Percentiles rank a stretch among this genome's conserved stretches.
Evolutionary conservation across 352 stramenopile genomes (phyloP).

Genomic region (Phytophthora fragariaefolia): DNA sequence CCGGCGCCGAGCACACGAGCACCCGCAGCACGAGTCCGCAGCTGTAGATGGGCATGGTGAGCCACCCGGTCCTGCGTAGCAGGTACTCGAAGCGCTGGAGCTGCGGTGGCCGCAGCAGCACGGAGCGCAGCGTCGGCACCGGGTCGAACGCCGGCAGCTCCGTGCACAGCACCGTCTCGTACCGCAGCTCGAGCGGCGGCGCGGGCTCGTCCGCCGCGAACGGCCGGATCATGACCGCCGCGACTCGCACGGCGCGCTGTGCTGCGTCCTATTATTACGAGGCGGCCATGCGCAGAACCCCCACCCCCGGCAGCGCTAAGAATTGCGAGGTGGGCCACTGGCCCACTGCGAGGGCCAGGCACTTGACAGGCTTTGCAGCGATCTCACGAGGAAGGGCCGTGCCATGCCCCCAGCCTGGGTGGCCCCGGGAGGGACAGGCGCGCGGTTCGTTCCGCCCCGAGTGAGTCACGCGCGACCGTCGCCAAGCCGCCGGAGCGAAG

Average conservation of each 20-base stretch:
- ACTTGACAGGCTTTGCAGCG: constrained; percentile 8
- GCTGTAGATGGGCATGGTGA: constrained; percentile 37
- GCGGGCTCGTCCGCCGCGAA: constrained; percentile 10
- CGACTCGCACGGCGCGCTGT: constrained; percentile 6
- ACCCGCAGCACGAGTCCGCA: constrained; percentile 28
- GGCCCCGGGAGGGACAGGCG: constrained; percentile 22
- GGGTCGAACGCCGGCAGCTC: constrained; percentile 35
- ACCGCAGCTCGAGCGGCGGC: constrained; percentile 5
- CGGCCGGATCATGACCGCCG: constrained; percentile 28
- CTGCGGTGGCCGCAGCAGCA: constrained; percentile 6
- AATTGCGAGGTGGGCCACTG: neutral
- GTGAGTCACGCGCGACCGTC: neutral
- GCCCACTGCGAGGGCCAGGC: neutral
- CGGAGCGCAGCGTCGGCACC: constrained; percentile 25
- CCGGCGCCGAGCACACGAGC: constrained; percentile 18
- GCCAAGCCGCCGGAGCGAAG: neutral
- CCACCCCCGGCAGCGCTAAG: too few species aligned
- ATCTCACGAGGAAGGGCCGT: neutral
- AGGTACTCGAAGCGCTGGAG: constrained; percentile 25
- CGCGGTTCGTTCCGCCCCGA: constrained; percentile 8
- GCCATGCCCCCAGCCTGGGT: too few species aligned
- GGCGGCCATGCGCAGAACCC: too few species aligned
- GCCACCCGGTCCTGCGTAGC: constrained; percentile 25
- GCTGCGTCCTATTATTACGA: constrained; percentile 21
- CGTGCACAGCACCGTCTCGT: constrained; percentile 32